phyloP scores from a whole-genome alignment of 768 basidiomycete genomes.

The Phanerodontia chrysosporium region DNA sequence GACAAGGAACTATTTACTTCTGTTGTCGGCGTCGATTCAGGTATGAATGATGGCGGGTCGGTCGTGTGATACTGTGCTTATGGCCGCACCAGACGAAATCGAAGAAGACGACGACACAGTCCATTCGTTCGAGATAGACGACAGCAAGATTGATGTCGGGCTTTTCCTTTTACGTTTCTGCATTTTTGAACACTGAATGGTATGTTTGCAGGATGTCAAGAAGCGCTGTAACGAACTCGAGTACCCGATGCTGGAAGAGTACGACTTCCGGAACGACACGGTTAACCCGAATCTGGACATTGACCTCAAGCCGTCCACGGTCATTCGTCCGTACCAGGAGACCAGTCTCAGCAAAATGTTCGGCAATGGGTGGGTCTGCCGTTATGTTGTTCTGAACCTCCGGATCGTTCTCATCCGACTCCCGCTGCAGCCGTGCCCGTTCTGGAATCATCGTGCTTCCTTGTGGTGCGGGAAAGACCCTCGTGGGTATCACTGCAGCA shows the following conservation, averaged over 20 bases:
- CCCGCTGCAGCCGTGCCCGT: conserved; percentile 82
- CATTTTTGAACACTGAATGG: background rate
- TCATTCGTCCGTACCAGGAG: conserved; percentile 97
- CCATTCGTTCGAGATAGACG: conserved; percentile 94
- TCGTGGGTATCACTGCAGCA: conserved; percentile 99
- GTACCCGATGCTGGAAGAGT: conserved; percentile 98
- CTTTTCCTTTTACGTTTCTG: background rate
- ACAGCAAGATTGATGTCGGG: conserved; percentile 86
- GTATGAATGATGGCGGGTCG: conserved; percentile 35
- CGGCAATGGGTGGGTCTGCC: conserved; percentile 78
- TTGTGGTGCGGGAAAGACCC: conserved; percentile 97
- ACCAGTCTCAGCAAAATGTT: conserved; percentile 99
- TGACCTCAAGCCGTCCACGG: conserved; percentile 95
- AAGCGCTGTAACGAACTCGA: conserved; percentile 95
- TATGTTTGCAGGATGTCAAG: conserved; percentile 73
- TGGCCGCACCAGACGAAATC: conserved; percentile 67
- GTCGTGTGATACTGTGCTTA: background rate
- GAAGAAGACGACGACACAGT: conserved; percentile 98
- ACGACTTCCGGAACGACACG: conserved; percentile 97
- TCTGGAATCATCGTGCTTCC: conserved; percentile 98
- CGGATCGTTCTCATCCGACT: conserved; percentile 11
- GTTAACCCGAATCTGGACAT: conserved; percentile 96
- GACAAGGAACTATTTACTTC: conserved; percentile 89
- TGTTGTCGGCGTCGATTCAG: conserved; percentile 90
- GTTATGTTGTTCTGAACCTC: conserved; percentile 5